Percentiles rank a stretch among this genome's conserved stretches.
These are phyloP conservation scores for Strigomonas culicis DNA, from an alignment of 208 protist species.

Conservation along the genomic window DNA sequence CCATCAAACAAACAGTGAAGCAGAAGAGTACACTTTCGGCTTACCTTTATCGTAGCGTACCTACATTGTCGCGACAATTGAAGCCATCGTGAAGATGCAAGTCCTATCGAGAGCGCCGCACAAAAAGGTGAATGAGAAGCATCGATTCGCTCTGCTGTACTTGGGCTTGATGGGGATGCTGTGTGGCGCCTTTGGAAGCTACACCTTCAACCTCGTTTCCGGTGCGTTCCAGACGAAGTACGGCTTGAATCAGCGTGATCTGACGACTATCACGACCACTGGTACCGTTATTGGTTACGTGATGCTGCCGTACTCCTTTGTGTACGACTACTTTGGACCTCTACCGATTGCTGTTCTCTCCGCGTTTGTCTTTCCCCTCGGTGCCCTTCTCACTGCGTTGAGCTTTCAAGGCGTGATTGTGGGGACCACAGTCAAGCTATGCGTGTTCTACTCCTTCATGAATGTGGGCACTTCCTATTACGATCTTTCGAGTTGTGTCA, in stretches of 20 bases:
- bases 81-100: no score
- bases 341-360: conserved; percentile 10
- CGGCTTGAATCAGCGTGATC: conserved; percentile 45
- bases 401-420: conserved; percentile 33
- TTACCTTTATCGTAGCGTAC: no score
- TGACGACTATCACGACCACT: conserved; percentile 45
- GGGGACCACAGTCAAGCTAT: conserved; percentile 26
- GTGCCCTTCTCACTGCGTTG: conserved; percentile 29
- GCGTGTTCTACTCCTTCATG: conserved; percentile 34
- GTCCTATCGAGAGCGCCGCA: no score
- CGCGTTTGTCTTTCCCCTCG: conserved; percentile 20
- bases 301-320: conserved; percentile 31
- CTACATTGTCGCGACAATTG: no score
- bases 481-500: conserved; percentile 32
- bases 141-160: conserved; percentile 22
- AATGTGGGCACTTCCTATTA: conserved; percentile 28
- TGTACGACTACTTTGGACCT: conserved; percentile 52
- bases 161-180: conserved; percentile 19
- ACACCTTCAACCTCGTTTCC: conserved; percentile 52
- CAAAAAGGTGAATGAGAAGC: conserved; percentile 6
- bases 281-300: conserved; percentile 32
- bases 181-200: conserved; percentile 23
- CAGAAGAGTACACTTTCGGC: no score
- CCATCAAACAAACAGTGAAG: no score
- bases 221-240: conserved; percentile 36